Evolutionary conservation across 192 early-diverging fungal genomes (phyloP), one percentile per base, ranked within the genome.

Genomic region (Pilobolus umbonatus): DNA sequence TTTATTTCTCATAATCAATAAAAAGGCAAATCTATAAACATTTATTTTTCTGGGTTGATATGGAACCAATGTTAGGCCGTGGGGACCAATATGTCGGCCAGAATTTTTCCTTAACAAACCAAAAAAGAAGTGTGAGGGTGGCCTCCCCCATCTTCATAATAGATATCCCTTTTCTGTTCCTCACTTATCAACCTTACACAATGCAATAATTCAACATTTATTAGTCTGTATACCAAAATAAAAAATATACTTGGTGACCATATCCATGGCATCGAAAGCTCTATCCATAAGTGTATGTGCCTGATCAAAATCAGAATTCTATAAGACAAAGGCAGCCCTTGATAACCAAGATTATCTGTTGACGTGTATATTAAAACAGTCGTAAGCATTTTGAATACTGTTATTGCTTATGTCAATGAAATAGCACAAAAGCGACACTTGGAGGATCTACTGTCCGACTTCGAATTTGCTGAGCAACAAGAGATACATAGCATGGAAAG

Each of bases 371-470:
- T 48, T 48, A 26, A 48, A 48, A 28, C 46, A 29, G 46, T 26
- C 11, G 46, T 48, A 48, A 48, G 29, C 25, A 48, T 48, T 48
- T 28, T 48, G 26, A 48, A 48, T 48, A 48, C 8, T 48, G 46
- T 28, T 26, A 48, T 48, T 48, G 46, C 46, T 22, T 29, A 48
- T 29, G 46, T 29, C 25, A 14, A 48, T 48, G 46, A 48, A 48
- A 48, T 29, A 48, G 46, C 46, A 48, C 46, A 48, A 48, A 48
- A 48, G 46, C 46, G 46, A 48, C 46, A 48, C 25, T 28, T 29
- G 29, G 46, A 48, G 25, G 25, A 29, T 48, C 10, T 26, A 48
- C 9, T 48, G 15, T 48, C 46, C 46, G 46, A 28, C 29, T 48
- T 48, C 26, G 6, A 48, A 48, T 29, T 48, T 29, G 46, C 46